Evolutionary conservation across 2,329 filamentous ascomycete genomes (phyloP).

Genomic region (Arachnopeziza araneosa): DNA sequence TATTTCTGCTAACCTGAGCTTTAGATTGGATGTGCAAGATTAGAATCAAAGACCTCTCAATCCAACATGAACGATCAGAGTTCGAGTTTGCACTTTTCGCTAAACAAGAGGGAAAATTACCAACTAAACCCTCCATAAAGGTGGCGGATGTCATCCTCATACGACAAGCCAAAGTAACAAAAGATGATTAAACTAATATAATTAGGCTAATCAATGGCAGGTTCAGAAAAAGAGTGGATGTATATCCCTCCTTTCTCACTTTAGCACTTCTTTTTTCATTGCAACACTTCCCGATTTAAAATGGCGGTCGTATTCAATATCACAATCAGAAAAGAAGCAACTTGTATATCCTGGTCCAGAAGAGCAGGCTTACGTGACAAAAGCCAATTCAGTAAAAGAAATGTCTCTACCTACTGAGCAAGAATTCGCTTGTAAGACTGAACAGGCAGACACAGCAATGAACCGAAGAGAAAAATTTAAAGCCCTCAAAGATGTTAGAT

Average conservation of each 20-base stretch:
- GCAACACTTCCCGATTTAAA: slow-evolving; percentile 29
- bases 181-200: slow-evolving; percentile 5
- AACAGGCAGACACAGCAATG: slow-evolving; percentile 32
- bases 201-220: neutral
- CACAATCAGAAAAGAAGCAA: neutral
- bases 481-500: slow-evolving; percentile 57
- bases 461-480: slow-evolving; percentile 52
- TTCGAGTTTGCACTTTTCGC: slow-evolving; percentile 54
- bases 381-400: slow-evolving; percentile 43
- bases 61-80: slow-evolving; percentile 36
- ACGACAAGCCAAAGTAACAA: slow-evolving; percentile 40
- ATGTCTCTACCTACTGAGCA: slow-evolving; percentile 36
- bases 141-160: slow-evolving; percentile 62
- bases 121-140: slow-evolving; percentile 31
- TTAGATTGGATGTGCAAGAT: slow-evolving; percentile 57
- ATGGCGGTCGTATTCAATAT: slow-evolving; percentile 16
- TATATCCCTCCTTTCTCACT: slow-evolving; percentile 37
- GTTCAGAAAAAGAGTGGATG: neutral
- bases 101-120: slow-evolving; percentile 42
- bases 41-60: slow-evolving; percentile 53
- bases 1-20: neutral
- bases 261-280: neutral
- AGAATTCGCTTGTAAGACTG: slow-evolving; percentile 37
- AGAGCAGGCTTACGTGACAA: slow-evolving; percentile 39
- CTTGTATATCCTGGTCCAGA: slow-evolving; percentile 7